A percentile compares a stretch with the other conserved stretches of the same genome.
Evolutionary conservation across 2,329 filamentous ascomycete genomes (phyloP).

Genomic region (Aspergillus eucalypticola): DNA sequence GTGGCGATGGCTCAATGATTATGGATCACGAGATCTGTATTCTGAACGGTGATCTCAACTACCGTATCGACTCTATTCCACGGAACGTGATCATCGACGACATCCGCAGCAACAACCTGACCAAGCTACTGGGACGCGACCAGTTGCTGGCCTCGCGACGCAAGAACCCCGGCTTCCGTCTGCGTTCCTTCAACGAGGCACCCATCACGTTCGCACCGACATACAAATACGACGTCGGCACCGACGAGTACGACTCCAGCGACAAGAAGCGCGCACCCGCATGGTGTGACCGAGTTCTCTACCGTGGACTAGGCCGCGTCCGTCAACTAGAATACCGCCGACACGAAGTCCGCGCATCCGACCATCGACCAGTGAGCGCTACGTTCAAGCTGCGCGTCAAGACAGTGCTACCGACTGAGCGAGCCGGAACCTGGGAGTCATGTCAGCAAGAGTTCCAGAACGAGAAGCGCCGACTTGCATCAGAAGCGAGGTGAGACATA

Average conservation of each 20-base stretch:
- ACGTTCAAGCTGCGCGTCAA: conserved; percentile 82
- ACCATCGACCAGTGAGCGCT: conserved; percentile 90
- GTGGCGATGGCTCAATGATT: conserved; percentile 94
- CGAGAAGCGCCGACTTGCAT: conserved; percentile 67
- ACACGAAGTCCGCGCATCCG: conserved; percentile 86
- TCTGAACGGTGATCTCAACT: conserved; percentile 94
- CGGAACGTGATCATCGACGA: conserved; percentile 88
- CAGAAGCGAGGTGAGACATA: conserved; percentile 67
- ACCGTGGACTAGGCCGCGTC: conserved; percentile 75
- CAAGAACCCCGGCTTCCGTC: conserved; percentile 83
- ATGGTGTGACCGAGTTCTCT: conserved; percentile 95
- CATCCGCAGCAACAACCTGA: conserved; percentile 75
- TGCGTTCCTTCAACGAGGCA: conserved; percentile 86
- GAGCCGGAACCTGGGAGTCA: conserved; percentile 68
- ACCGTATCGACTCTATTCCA: conserved; percentile 96
- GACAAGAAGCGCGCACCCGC: conserved; percentile 93
- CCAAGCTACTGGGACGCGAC: conserved; percentile 87
- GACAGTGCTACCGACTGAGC: conserved; percentile 68
- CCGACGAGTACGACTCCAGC: conserved; percentile 88
- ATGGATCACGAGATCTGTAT: conserved; percentile 98
- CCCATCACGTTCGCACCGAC: conserved; percentile 92
- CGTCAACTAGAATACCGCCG: conserved; percentile 84
- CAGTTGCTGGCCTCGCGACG: conserved; percentile 86
- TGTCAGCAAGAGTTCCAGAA: conserved; percentile 74
- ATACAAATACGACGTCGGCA: conserved; percentile 98